Conservation (phyloP, 2,329 filamentous ascomycete genomes). For the Colletotrichum scovillei region DNA sequence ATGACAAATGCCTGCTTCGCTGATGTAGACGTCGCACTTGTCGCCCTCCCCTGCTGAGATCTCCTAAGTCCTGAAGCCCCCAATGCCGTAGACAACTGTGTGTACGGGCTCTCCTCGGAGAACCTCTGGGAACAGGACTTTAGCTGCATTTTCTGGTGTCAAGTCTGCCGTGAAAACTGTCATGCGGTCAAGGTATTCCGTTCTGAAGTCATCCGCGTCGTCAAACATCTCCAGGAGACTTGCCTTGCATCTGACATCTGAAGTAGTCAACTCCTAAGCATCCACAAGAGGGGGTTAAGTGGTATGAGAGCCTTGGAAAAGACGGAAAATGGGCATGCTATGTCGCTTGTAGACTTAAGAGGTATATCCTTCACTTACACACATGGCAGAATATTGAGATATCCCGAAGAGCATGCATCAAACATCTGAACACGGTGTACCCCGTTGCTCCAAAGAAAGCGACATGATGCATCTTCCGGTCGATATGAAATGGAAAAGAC, state of each 20-base stretch:
- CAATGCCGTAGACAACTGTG: constrained; percentile 9
- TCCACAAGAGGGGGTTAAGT: no score
- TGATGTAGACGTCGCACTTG: neutral
- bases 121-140: neutral
- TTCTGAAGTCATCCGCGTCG: neutral
- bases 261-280: neutral
- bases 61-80: constrained; percentile 5
- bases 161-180: neutral
- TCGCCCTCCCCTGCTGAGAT: neutral
- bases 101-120: constrained; percentile 4
- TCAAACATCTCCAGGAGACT: neutral
- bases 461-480: constrained; percentile 2
- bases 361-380: neutral
- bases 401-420: constrained; percentile 2
- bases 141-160: neutral
- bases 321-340: neutral
- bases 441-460: constrained; percentile 27
- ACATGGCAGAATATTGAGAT: constrained; percentile 10
- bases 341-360: no score
- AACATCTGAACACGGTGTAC: constrained; percentile 3
- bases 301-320: no score
- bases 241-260: neutral
- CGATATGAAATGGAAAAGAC: neutral
- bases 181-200: neutral
- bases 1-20: neutral